Base-by-base conservation (phyloP, 2,329 filamentous ascomycete genomes). In the Verticillium albo-atrum region DNA sequence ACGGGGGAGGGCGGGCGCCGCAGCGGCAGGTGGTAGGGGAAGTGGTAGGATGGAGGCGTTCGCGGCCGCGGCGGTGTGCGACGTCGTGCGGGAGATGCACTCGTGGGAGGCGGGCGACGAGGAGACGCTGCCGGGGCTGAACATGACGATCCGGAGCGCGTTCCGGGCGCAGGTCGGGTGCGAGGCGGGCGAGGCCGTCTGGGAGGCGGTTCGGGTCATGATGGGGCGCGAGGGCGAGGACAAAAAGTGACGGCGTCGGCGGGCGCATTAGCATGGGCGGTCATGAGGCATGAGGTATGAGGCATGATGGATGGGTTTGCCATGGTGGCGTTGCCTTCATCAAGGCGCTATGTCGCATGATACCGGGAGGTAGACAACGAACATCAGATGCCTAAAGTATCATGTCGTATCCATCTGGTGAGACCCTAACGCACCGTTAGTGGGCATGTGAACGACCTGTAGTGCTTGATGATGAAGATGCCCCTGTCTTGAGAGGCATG, bases 21-120 rank as follows among this genome's bases (percentile, higher is more conserved):
- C 4, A 3, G n/a, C 20, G 9, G 9, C 30, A 37, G 37, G 20
- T 20, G 37, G 37, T 7, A 25, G 37, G n/a, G 23, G 35, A 6
- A 17, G 15, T 17, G n/a, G 35, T 17, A 4, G 37, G 37, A 47
- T 12, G 20, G 42, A 47, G 20, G 42, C 42, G n/a, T 47, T n/a
- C 42, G 62, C 61, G 3, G 61, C 54, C 23, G 37, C 60, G 51
- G 56, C 63, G 10, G 52, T 63, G 14, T 59, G 61, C 50, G 57
- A 63, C 15, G 55, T 60, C 15, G 62, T 58, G 15, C 51, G 57
- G 6, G 62, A 64, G 57, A 58, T 64, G 61, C 59, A 57, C 30
- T 34, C 25, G 23, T 64, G 61, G 61, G 62, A 64, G 26, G 28
- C 32, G n/a, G 61, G 61, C 2, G 59, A 63, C 23, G 55, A 58